Evolutionary conservation across 2,329 filamentous ascomycete species (phyloP), one percentile per base, ranked within the genome.

Genomic region (Fusarium sp.): DNA sequence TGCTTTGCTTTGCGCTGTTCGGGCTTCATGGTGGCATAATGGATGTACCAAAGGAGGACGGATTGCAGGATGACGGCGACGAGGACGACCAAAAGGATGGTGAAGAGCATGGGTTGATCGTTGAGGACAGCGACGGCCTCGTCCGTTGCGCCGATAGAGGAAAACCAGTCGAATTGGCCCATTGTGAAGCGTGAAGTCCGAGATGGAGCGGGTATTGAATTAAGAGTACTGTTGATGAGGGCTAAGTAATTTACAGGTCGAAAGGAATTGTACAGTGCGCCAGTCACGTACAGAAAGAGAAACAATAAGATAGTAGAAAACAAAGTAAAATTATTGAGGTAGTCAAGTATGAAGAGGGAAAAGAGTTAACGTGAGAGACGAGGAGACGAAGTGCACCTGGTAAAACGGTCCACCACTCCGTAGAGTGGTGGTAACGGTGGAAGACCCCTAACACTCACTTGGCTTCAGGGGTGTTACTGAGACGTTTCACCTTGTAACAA

Each of bases 81-180:
- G 56, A 88, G 79, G 60, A 86, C 85, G 73, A 87, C 75, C 65
- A 88, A 65, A 61, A 89, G 83, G 65, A 85, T 83, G 67, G 81
- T 85, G 78, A 88, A 88, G 53, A 88, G 79, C 62, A 83, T 78
- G 21, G 86, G 86, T 76, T 89, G 86, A 72, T 88, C 85, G 78
- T 88, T 88, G 74, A 89, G 80, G 52, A 83, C 82, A 66, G 85
- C 85, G 70, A 89, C 84, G 68, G 86, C 86, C 74, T 87, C 78
- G 34, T 81, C 79, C 19, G 86, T 88, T 47, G 86, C 86, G 76
- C 86, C 86, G 70, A 89, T 83, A 60, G 78, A 82, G 71, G 73
- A 73, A 68, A 89, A 83, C 81, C 83, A 89, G 75, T 83, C 84
- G 74, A 88, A 88, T 74, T 85, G 80, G 63, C 82, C 85, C 79